A percentile compares a stretch with the other conserved stretches of the same genome.
Evolutionary conservation across 2,329 filamentous ascomycete species (phyloP).

Genomic region (Plenodomus biglobosus): DNA sequence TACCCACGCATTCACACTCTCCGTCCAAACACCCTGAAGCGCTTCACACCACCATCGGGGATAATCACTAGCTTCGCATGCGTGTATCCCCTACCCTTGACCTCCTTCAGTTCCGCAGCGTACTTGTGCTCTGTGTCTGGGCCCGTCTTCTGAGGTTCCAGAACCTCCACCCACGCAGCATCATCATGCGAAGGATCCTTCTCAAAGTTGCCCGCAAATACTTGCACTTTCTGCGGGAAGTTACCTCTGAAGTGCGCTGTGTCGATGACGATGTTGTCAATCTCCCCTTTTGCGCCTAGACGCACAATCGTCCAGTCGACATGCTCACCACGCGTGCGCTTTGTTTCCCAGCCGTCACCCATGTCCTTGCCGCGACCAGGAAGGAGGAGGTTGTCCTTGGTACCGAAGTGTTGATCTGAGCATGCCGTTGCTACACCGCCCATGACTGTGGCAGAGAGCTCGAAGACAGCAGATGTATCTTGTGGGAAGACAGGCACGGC

Average conservation of each 20-base stretch:
- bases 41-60: constrained; percentile 89
- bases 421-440: constrained; percentile 74
- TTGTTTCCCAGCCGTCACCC: constrained; percentile 87
- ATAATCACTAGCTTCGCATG: constrained; percentile 92
- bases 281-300: constrained; percentile 65
- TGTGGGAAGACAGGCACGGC: constrained; percentile 75
- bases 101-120: constrained; percentile 46
- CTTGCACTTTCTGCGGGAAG: constrained; percentile 73
- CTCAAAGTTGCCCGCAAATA: constrained; percentile 62
- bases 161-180: constrained; percentile 65
- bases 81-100: constrained; percentile 65
- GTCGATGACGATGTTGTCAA: constrained; percentile 71
- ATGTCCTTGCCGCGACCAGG: constrained; percentile 80
- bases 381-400: constrained; percentile 76
- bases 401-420: constrained; percentile 83
- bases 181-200: constrained; percentile 60
- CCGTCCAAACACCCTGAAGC: constrained; percentile 74
- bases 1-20: constrained; percentile 13
- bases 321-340: constrained; percentile 71
- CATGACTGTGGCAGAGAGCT: constrained; percentile 76
- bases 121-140: constrained; percentile 74
- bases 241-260: constrained; percentile 84
- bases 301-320: constrained; percentile 80
- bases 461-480: constrained; percentile 66
- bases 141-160: constrained; percentile 67